Evolutionary conservation across 1,284 basidiomycete genomes (phyloP).

Genomic region (Irpex lacteus): DNA sequence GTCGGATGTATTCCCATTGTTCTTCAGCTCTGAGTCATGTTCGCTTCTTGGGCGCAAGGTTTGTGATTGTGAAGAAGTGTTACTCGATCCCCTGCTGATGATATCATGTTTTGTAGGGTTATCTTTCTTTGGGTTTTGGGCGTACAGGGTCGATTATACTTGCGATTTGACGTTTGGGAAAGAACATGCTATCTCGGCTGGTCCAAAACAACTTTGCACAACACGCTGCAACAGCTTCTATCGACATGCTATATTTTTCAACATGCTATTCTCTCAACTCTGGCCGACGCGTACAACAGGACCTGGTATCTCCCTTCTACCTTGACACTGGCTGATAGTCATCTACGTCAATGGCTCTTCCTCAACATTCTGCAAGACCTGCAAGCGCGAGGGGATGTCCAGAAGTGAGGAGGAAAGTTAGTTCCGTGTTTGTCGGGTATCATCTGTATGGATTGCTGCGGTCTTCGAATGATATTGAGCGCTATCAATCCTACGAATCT

Average conservation of each 20-base stretch:
- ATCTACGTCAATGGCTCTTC: no score
- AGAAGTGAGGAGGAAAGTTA: no score
- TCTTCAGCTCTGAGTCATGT: constrained; percentile 4
- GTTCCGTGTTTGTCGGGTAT: no score
- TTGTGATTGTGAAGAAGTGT: not conserved
- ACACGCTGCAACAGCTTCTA: not conserved
- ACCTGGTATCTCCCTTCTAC: not conserved
- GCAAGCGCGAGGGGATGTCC: no score
- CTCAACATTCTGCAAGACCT: no score
- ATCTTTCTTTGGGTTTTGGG: not conserved
- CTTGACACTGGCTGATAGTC: no score
- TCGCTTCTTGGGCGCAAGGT: not conserved
- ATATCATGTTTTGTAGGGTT: not conserved
- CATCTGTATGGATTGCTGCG: no score
- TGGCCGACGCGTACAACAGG: no score
- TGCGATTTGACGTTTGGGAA: not conserved
- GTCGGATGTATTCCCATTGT: constrained; percentile 18
- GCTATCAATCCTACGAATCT: no score
- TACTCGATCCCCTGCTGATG: not conserved
- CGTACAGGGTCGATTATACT: not conserved
- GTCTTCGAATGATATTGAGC: no score
- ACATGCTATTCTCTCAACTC: not conserved
- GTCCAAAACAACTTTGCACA: not conserved
- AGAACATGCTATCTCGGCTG: constrained; percentile 2
- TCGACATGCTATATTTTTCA: not conserved